Percentiles rank a stretch among this genome's conserved stretches.
phyloP scores from a whole-genome alignment of 2,329 filamentous ascomycete species.

The Stenocarpella maydis region DNA sequence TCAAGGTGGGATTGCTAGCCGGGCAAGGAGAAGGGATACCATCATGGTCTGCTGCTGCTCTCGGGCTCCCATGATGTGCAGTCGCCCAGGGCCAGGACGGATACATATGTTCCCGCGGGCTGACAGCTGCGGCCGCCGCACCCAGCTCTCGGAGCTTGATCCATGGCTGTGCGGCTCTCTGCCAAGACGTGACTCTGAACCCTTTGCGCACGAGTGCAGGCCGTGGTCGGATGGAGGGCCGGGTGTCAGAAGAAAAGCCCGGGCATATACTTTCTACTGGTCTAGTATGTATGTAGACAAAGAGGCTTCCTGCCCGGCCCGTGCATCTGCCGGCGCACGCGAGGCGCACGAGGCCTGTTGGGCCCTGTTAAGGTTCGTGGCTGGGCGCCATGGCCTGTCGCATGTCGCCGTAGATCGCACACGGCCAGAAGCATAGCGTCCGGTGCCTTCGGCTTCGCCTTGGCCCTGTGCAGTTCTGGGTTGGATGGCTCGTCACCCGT shows the following conservation, averaged over 20 bases:
- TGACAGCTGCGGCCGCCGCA: conserved; percentile 23
- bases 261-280: conserved; percentile 1
- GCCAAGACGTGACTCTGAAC: conserved; percentile 18
- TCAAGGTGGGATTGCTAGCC: neutral
- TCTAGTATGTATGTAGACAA: too few relatives aligned
- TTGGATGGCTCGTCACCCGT: neutral
- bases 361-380: neutral
- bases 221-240: neutral
- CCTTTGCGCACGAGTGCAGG: conserved; percentile 8
- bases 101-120: conserved; percentile 18
- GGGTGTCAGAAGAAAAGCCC: neutral
- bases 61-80: neutral
- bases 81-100: neutral
- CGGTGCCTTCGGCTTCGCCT: conserved; percentile 19
- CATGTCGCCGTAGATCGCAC: conserved; percentile 19
- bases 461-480: neutral
- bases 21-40: too few relatives aligned
- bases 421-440: conserved; percentile 10
- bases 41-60: neutral
- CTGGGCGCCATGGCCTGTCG: conserved; percentile 15
- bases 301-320: neutral
- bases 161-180: conserved; percentile 14
- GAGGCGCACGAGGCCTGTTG: neutral
- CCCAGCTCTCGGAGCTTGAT: conserved; percentile 24
- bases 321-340: neutral